Evolutionary conservation across 225 moss, liverwort and hornwort species (phyloP), one percentile per base, ranked within the genome.

Genomic region (Pseudoscleropodium purum): DNA sequence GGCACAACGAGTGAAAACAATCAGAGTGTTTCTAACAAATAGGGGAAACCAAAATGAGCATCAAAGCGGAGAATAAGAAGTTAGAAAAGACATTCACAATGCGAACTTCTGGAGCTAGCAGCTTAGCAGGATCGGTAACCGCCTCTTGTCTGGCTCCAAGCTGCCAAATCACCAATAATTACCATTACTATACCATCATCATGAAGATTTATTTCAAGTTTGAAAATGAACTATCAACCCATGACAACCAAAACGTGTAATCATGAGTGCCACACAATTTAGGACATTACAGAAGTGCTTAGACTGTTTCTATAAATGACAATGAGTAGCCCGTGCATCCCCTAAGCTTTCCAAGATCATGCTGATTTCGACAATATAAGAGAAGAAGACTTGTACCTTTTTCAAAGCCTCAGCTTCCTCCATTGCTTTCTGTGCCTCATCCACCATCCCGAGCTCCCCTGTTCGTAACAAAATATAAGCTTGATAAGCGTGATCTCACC

Each of bases 381-480:
- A 66, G 83, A 90, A 54, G 30, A 84, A 57, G 54, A 80, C 39
- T 69, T 31, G 54, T 54, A 98, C 97, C 92, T 96, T 98, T 84
- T 96, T 96, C 81, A 96, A 86, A 72, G 97, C 97, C 86, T 98
- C 97, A 60, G 95, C 96, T 91, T 96, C 97, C 90, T 96, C 97
- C 96, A 96, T 96, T 21, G 96, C 94, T 90, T 96, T 98, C 79
- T 98, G 96, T 54, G 96, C 97, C 91, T 98, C 97, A 90, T 98
- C 96, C 78, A 98, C 97, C 97, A 98, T 96, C 88, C 97, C 97
- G 62, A 98, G 95, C 88, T 98, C 96, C 69, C 96, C 96, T 98
- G 90, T 87, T 90, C 90, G 89, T 30, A 89, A 79, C 65, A 89
- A 84, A 36, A 75, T 47, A 87, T 24, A 59, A 72, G 70, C 41